phyloP scores from a whole-genome alignment of 1,284 basidiomycete genomes.

The Sporisorium sorghi region DNA sequence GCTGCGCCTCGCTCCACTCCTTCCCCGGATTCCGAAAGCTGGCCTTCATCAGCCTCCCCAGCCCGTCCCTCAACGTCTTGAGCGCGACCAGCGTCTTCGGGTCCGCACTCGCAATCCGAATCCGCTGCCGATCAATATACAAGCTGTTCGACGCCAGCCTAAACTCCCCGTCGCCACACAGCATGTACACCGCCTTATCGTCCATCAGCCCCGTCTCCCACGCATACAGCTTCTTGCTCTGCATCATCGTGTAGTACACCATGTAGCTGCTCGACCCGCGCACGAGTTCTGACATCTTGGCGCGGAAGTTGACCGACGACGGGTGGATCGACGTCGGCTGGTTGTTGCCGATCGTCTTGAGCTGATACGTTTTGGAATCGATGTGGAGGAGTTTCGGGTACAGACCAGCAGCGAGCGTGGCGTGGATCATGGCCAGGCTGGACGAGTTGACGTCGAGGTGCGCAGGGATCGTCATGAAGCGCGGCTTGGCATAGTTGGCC shows the following conservation, averaged over 20 bases:
- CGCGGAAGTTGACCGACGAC: slow-evolving; percentile 71
- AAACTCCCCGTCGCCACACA: slow-evolving; percentile 93
- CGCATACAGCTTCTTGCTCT: slow-evolving; percentile 89
- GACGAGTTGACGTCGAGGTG: slow-evolving; percentile 79
- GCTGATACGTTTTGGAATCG: slow-evolving; percentile 74
- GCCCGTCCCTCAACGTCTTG: slow-evolving; percentile 80
- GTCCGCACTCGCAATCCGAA: slow-evolving; percentile 76
- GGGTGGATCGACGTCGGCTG: slow-evolving; percentile 88
- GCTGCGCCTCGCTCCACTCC: slow-evolving; percentile 75
- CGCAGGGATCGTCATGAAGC: slow-evolving; percentile 79
- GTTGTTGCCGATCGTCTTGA: slow-evolving; percentile 89
- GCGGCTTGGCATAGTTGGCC: slow-evolving; percentile 73
- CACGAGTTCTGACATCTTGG: slow-evolving; percentile 38
- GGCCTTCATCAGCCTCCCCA: slow-evolving; percentile 76
- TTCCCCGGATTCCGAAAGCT: slow-evolving; percentile 73
- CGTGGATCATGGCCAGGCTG: slow-evolving; percentile 77
- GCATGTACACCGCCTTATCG: slow-evolving; percentile 82
- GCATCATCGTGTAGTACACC: slow-evolving; percentile 73
- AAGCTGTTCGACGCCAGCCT: slow-evolving; percentile 81
- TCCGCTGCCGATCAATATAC: slow-evolving; percentile 87
- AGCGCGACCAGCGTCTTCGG: slow-evolving; percentile 81
- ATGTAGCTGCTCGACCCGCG: slow-evolving; percentile 46
- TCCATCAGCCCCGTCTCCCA: slow-evolving; percentile 95
- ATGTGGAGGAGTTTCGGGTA: slow-evolving; percentile 90
- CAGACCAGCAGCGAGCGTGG: slow-evolving; percentile 85